Conservation (phyloP, 2,329 filamentous ascomycete species). For the Colletotrichum tofieldiae region DNA sequence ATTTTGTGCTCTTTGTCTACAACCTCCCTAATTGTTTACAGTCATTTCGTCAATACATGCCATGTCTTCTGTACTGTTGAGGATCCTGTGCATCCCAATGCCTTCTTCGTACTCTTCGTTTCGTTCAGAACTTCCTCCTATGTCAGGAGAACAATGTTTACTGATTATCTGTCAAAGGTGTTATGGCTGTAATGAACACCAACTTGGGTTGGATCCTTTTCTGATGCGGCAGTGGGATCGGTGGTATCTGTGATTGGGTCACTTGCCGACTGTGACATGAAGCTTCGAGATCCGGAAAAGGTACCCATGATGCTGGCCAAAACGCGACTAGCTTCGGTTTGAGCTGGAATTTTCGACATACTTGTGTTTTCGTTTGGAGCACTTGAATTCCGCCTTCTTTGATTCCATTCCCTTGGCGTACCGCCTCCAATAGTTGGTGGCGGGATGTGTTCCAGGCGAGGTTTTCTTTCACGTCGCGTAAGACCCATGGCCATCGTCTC, state of each 20-base stretch:
- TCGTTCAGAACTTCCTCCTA: background rate
- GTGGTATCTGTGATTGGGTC: background rate
- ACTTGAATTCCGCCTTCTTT: background rate
- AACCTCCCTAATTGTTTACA: too few relatives aligned
- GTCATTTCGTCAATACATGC: too few relatives aligned
- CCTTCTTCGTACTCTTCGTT: background rate
- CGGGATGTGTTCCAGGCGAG: accelerated
- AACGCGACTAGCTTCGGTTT: conserved; percentile 23
- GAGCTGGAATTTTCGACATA: background rate
- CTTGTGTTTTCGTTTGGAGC: background rate
- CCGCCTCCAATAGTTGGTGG: conserved; percentile 26
- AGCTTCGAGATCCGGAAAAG: background rate
- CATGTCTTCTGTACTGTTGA: too few relatives aligned
- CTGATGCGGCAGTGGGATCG: background rate
- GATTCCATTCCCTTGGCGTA: background rate
- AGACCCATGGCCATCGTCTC: background rate
- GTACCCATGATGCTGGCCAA: conserved; percentile 29
- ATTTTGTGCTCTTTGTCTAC: too few relatives aligned
- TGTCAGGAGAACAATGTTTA: background rate
- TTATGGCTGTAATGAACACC: background rate
- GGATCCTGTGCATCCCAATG: too few relatives aligned
- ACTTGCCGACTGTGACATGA: background rate
- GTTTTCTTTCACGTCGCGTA: background rate
- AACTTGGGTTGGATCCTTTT: background rate
- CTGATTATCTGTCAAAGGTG: background rate